Base-by-base conservation (phyloP, 192 early-diverging fungal species). In the Mortierella antarctica region DNA sequence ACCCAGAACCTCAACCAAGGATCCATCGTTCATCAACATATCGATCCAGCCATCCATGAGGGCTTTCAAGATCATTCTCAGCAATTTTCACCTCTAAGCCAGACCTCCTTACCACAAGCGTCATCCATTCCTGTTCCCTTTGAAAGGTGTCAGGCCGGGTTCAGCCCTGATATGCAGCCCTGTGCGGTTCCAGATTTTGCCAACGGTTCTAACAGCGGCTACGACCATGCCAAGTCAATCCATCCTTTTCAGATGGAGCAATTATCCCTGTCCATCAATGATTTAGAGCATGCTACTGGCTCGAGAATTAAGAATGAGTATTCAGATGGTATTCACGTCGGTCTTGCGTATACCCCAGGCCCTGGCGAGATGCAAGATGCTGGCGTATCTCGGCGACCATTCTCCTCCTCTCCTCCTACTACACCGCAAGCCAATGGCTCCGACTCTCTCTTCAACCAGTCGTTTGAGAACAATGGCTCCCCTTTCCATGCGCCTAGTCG, bases 211-310 rank as follows among this genome's bases (percentile, higher is more conserved):
- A 54, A 12, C 45, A 14, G 3, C 40, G 15, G 18, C 62, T 41
- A 49, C 21, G 23, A 42, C 4, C 23, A 50, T 13, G 48, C 51
- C 10, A 49, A 70, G 51, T 50, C 59, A 15, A 42, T 67, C 2
- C 76, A 79, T 42, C 76, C 76, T 14, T 70, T 78, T 17, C 67
- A 78, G 15, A 71, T 79, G 68, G 69, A 79, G 53, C 62, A 71
- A 53, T 44, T 79, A 40, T 10, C 67, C 12, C 59, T 62, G 5
- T 78, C 74, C 56, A 70, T 78, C 20, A 63, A 65, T 40, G 53
- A 63, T 41, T 57, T 78, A 6, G 74, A 70, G 18, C 23, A 54
- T 45, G 74, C 74, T 14, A 70, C 67, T 14, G 67, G 23, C 7
- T 12, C 65, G 0, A 62, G 46, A 14, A 7, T 21, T 0, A 65